Base-by-base conservation (phyloP, 495 filamentous ascomycete genomes). In the Tuber aestivum region DNA sequence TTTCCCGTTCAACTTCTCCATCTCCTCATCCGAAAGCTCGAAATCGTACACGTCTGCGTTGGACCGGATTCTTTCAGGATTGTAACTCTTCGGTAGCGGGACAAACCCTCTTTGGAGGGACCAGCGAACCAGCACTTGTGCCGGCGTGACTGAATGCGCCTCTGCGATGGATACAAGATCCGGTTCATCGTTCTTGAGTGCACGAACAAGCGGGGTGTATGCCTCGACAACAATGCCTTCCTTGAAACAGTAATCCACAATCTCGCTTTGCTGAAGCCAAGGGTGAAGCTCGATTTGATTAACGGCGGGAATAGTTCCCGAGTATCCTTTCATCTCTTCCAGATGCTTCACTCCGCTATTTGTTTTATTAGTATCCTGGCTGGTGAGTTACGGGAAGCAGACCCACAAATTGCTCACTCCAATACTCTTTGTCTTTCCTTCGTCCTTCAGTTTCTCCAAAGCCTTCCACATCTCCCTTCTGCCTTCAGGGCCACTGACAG, bases 231-330 rank as follows among this genome's bases (percentile, higher is more conserved):
- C 84, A 9, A 95, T 87, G 32, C 89, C 89, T 41, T 91, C 86
- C 81, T 89, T 86, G 75, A 87, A 80, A 78, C 91, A 91, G 92
- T 94, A 97, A 70, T 89, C 86, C 18, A 90, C 89, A 41, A 98
- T 91, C 79, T 95, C 92, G 10, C 86, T 86, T 18, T 94, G 86
- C 5, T 89, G 86, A n/a, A 91, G 89, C 93, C 93, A 97, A 0
- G 94, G 94, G 82, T 98, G 95, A 27, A 97, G 85, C 85, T 97
- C 94, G 81, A 93, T 92, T 78, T 93, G 91, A 82, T 93, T 92
- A 7, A 92, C 89, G 32, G 90, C 90, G 74, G 91, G 91, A 86
- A 86, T 90, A 5, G 89, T 85, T 76, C 86, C 86, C 32, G 90
- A 89, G 83, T 87, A 90, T 20, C 81, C 77, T 83, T 88, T 90